Conservation (phyloP, 164 flowering plant species). For the Vitis vinifera region ASM3070453v1 NC_081810.1:19391001-19391500, state of each 20-base stretch:
- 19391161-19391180: background rate
- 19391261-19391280: too few species aligned
- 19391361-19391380: slow-evolving; percentile 90
- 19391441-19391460: background rate
- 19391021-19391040: slow-evolving; percentile 19
- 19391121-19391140: background rate
- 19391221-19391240: too few species aligned
- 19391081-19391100: slow-evolving; percentile 85
- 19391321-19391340: slow-evolving; percentile 93
- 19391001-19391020: too few species aligned
- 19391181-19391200: background rate
- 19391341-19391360: slow-evolving; percentile 86
- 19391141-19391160: background rate
- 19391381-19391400: background rate
- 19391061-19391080: slow-evolving; percentile 74
- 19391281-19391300: too few species aligned
- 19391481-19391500: background rate
- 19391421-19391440: background rate
- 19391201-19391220: too few species aligned
- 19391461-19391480: background rate
- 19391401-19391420: background rate
- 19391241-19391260: too few species aligned
- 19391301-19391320: background rate
- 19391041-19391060: slow-evolving; percentile 83
- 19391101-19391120: slow-evolving; percentile 83